A percentile compares a stretch with the other conserved stretches of the same genome.
phyloP scores from a whole-genome alignment of 306 rosid species.

The Arachis hypogaea region DNA sequence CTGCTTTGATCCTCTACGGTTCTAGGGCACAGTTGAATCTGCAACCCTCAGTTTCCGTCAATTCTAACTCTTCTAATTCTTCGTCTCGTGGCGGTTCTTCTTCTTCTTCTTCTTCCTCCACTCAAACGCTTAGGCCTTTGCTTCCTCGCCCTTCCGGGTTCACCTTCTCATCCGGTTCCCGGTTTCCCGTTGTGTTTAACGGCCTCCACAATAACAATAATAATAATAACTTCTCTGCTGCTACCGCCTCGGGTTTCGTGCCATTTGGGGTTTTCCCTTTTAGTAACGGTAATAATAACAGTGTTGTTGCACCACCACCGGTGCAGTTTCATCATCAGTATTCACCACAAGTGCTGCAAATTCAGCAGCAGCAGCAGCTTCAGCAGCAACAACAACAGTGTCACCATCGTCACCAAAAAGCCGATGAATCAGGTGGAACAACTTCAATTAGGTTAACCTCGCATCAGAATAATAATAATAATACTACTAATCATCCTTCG shows the following conservation, averaged over 20 bases:
- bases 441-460: constrained; percentile 38
- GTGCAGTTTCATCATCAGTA: not conserved
- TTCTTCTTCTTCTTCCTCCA: constrained; percentile 51
- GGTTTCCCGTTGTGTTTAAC: constrained; percentile 10
- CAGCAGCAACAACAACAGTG: constrained; percentile 33
- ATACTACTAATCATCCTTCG: not conserved
- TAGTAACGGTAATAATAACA: not conserved
- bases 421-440: too few species aligned
- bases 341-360: constrained; percentile 31
- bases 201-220: not conserved
- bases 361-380: constrained; percentile 17
- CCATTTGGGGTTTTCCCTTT: constrained; percentile 45
- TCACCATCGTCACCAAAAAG: constrained; percentile 15
- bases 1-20: constrained; percentile 84
- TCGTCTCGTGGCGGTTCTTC: constrained; percentile 46
- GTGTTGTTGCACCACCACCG: constrained; percentile 3
- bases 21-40: constrained; percentile 88
- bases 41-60: constrained; percentile 52
- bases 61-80: constrained; percentile 29
- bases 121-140: constrained; percentile 72
- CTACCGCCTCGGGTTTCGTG: constrained; percentile 20
- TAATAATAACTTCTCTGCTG: too few species aligned
- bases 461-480: constrained; percentile 7
- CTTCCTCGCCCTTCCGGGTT: constrained; percentile 75
- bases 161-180: constrained; percentile 36